These are phyloP conservation scores for Mortierella sp. DNA, from an alignment of 371 early-diverging fungal species.

Conservation along the genomic window DNA sequence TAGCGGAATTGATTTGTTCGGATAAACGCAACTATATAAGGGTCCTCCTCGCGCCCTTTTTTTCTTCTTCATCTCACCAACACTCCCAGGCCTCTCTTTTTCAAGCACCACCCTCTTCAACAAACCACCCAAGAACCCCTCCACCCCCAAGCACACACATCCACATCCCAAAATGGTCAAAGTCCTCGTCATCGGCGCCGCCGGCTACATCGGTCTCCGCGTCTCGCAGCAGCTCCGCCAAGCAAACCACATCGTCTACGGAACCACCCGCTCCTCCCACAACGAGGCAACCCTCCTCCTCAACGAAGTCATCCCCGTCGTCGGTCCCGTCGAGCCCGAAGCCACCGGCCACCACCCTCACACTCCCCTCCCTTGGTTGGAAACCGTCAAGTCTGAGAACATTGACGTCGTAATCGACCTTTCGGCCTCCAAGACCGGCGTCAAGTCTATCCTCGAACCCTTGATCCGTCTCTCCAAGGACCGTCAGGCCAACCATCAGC, in stretches of 20 bases:
- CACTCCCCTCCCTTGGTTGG: constrained; percentile 25
- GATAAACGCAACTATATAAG: neutral
- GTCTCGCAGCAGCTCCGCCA: constrained; percentile 58
- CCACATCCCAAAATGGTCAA: constrained; percentile 40
- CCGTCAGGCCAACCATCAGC: constrained; percentile 23
- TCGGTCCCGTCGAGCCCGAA: constrained; percentile 37
- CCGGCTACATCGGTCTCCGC: constrained; percentile 59
- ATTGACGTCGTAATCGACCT: constrained; percentile 49
- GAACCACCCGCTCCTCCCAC: constrained; percentile 45
- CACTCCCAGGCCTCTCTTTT: neutral
- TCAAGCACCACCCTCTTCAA: neutral
- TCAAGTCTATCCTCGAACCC: constrained; percentile 35
- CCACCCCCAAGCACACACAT: neutral
- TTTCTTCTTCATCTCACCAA: neutral
- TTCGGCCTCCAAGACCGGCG: constrained; percentile 19
- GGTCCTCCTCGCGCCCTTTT: neutral
- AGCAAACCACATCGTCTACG: constrained; percentile 57
- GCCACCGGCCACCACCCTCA: constrained; percentile 16
- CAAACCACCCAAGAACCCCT: neutral
- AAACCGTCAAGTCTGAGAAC: constrained; percentile 34
- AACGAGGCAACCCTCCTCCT: constrained; percentile 36
- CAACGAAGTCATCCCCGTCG: constrained; percentile 50
- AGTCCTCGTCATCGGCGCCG: constrained; percentile 59
- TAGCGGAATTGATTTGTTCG: neutral
- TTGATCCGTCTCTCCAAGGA: constrained; percentile 45